phyloP scores from a whole-genome alignment of 1,139 yeast genomes.

The Saccharomyces hybrid region DNA sequence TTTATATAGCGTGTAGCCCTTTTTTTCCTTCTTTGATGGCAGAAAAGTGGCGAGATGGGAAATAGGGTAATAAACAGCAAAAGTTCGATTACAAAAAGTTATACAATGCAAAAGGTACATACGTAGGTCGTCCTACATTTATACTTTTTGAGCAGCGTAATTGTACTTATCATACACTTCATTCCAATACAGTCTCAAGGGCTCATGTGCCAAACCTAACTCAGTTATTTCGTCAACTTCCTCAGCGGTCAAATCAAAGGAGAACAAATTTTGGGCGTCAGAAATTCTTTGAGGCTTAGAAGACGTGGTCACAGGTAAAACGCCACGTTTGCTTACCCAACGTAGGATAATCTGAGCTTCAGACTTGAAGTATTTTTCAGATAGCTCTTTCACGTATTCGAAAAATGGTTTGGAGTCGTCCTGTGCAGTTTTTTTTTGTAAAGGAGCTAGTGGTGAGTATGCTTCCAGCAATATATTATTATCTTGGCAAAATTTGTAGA shows the following conservation, averaged over 20 bases:
- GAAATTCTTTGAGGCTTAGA: constrained; percentile 50
- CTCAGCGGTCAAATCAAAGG: constrained; percentile 43
- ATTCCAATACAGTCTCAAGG: constrained; percentile 39
- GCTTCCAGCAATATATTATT: constrained; percentile 55
- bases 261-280: constrained; percentile 46
- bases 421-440: constrained; percentile 31
- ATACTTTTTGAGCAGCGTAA: constrained; percentile 16
- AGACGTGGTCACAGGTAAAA: constrained; percentile 69
- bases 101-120: neutral
- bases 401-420: constrained; percentile 32
- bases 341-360: constrained; percentile 57
- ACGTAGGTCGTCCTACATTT: neutral
- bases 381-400: constrained; percentile 38
- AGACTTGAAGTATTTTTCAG: constrained; percentile 49
- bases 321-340: constrained; percentile 58
- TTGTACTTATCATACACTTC: constrained; percentile 29
- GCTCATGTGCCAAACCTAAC: constrained; percentile 33
- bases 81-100: neutral
- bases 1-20: neutral
- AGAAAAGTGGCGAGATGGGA: neutral
- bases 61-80: neutral
- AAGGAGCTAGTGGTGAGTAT: constrained; percentile 54
- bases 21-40: neutral
- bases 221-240: constrained; percentile 42
- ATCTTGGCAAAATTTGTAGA: constrained; percentile 47